Percentiles rank a stretch among this genome's conserved stretches.
Evolutionary conservation across 164 flowering plant species (phyloP).

Genomic region (Echeveria elegans): DNA sequence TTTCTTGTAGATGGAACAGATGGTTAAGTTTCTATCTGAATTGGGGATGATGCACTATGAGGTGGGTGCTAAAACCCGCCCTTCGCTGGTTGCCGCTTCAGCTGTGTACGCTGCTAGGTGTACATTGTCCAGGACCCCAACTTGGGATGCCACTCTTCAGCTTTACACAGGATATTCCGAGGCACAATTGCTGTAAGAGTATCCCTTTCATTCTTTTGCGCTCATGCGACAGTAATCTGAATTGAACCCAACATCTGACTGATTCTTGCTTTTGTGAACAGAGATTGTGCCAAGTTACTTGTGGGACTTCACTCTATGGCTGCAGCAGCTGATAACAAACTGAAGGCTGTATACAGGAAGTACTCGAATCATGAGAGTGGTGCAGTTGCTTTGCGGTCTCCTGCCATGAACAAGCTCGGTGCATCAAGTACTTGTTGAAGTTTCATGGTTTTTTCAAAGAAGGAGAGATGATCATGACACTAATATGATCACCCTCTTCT

Average conservation of each 20-base stretch:
- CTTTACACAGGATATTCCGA: constrained; percentile 50
- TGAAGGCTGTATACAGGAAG: constrained; percentile 30
- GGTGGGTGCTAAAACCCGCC: constrained; percentile 12
- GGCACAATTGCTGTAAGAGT: constrained; percentile 23
- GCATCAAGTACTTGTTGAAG: neutral
- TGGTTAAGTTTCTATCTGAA: constrained; percentile 43
- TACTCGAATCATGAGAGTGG: constrained; percentile 19
- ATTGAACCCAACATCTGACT: neutral
- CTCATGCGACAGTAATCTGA: neutral
- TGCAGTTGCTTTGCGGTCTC: constrained; percentile 34
- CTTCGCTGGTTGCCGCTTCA: constrained; percentile 51
- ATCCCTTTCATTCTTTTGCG: constrained; percentile 9
- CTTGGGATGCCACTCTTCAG: constrained; percentile 51
- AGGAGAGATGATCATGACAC: neutral
- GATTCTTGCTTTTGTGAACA: constrained; percentile 8
- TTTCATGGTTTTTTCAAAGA: too few species aligned
- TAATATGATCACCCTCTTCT: constrained; percentile 1
- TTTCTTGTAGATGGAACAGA: constrained; percentile 32
- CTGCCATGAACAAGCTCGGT: constrained; percentile 15
- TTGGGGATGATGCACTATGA: constrained; percentile 39
- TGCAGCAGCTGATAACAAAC: constrained; percentile 26
- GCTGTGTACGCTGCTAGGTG: constrained; percentile 60
- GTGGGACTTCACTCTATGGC: constrained; percentile 23
- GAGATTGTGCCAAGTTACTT: constrained; percentile 39
- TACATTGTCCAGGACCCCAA: constrained; percentile 35